These are phyloP conservation scores for Fusarium coicis DNA, from an alignment of 2,329 filamentous ascomycete genomes.

Conservation along the genomic window DNA sequence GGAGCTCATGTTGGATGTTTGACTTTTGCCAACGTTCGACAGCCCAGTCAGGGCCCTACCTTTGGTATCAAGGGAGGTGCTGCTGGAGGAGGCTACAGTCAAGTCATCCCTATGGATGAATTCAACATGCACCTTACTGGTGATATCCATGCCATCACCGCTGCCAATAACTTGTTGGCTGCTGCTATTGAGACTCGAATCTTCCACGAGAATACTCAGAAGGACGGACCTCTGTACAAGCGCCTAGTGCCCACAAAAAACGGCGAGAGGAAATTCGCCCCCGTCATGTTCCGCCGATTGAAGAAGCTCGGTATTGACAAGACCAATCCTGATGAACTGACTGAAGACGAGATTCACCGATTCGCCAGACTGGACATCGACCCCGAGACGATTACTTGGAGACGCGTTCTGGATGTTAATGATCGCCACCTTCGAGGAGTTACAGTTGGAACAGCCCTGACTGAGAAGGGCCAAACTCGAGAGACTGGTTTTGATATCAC, in stretches of 20 bases:
- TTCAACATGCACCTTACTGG: conserved; percentile 98
- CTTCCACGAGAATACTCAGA: conserved; percentile 97
- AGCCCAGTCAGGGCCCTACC: conserved; percentile 96
- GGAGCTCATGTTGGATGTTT: conserved; percentile 88
- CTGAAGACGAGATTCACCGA: conserved; percentile 84
- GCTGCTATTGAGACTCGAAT: conserved; percentile 98
- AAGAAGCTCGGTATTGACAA: conserved; percentile 97
- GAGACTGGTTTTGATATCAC: conserved; percentile 98
- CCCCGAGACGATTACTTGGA: conserved; percentile 96
- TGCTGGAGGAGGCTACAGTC: conserved; percentile 96
- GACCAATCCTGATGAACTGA: conserved; percentile 91
- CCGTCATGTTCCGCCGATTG: conserved; percentile 90
- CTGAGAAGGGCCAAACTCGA: conserved; percentile 88
- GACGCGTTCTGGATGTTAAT: conserved; percentile 95
- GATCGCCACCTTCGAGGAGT: conserved; percentile 92
- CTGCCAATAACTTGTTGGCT: conserved; percentile 95
- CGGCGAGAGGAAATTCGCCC: conserved; percentile 85
- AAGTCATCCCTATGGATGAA: conserved; percentile 99
- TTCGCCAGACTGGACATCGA: conserved; percentile 98
- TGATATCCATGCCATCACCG: conserved; percentile 96
- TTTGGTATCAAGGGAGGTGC: conserved; percentile 99
- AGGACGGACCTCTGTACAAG: conserved; percentile 86
- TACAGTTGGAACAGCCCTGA: conserved; percentile 87
- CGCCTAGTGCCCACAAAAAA: conserved; percentile 91
- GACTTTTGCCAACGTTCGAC: conserved; percentile 95